A percentile compares a stretch with the other conserved stretches of the same genome.
phyloP scores from a whole-genome alignment of 2,329 filamentous ascomycete genomes.

The Trichoderma koningiopsis region DNA sequence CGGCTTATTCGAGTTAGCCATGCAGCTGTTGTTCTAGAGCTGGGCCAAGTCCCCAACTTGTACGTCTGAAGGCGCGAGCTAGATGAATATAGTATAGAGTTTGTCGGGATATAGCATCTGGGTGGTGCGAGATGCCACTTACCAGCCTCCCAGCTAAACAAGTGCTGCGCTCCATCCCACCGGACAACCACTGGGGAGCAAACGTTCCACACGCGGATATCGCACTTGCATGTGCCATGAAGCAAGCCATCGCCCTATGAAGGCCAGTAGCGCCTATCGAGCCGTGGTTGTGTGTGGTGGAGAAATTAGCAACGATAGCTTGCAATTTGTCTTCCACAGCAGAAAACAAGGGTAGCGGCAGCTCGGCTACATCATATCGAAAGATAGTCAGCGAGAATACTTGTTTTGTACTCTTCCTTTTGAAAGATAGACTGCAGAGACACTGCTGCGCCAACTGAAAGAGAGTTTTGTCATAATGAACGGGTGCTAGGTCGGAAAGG shows the following conservation, averaged over 20 bases:
- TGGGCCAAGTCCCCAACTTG: background rate
- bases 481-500: background rate
- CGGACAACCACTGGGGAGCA: background rate
- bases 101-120: slow-evolving; percentile 12
- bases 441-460: background rate
- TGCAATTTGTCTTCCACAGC: background rate
- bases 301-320: background rate
- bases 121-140: slow-evolving; percentile 14
- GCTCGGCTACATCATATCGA: slow-evolving; percentile 18
- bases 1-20: background rate
- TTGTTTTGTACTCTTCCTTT: background rate
- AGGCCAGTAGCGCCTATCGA: background rate
- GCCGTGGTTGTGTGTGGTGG: slow-evolving; percentile 4
- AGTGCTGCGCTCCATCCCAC: background rate
- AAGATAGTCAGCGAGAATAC: background rate
- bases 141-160: slow-evolving; percentile 1
- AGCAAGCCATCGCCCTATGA: slow-evolving; percentile 13
- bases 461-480: background rate
- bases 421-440: background rate
- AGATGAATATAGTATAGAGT: slow-evolving; percentile 20
- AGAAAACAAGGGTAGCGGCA: slow-evolving; percentile 9
- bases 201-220: slow-evolving; percentile 4
- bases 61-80: background rate
- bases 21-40: background rate
- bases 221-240: slow-evolving; percentile 9